phyloP scores from a whole-genome alignment of 768 basidiomycete species.

The Tricholoma sp. region DNA sequence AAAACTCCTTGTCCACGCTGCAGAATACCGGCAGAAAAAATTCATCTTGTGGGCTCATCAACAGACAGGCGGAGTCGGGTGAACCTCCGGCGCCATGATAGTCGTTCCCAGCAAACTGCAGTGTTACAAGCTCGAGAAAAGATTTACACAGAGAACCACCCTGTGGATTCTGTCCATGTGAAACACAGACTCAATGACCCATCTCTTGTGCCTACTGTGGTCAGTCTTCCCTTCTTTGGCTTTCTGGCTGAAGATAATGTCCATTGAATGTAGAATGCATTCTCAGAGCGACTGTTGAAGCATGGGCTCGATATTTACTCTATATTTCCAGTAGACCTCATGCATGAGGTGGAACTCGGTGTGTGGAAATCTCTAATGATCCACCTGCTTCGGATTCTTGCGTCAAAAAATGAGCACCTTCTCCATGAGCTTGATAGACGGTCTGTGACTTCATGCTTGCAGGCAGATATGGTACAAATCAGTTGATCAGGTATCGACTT shows the following conservation, averaged over 20 bases:
- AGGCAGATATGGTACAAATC: neutral
- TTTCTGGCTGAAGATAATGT: neutral
- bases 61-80: conserved; percentile 5
- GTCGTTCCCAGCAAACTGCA: neutral
- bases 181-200: neutral
- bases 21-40: conserved; percentile 15
- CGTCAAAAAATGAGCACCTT: neutral
- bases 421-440: conserved; percentile 20
- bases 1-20: conserved; percentile 32
- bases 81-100: neutral
- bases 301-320: conserved; percentile 20
- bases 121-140: neutral
- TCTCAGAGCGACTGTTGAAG: conserved; percentile 17
- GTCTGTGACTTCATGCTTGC: conserved; percentile 9
- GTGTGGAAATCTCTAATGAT: conserved; percentile 31
- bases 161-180: conserved; percentile 3
- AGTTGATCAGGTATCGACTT: conserved; percentile 1
- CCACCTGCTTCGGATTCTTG: conserved; percentile 31
- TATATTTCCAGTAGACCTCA: conserved; percentile 28
- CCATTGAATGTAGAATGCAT: conserved; percentile 22
- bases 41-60: conserved; percentile 20
- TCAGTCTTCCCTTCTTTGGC: neutral
- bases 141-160: conserved; percentile 4
- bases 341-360: conserved; percentile 39
- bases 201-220: conserved; percentile 11